Evolutionary conservation across 331 rosid genomes (phyloP), one percentile per base, ranked within the genome.

Genomic region (Quercus tomentella): DNA sequence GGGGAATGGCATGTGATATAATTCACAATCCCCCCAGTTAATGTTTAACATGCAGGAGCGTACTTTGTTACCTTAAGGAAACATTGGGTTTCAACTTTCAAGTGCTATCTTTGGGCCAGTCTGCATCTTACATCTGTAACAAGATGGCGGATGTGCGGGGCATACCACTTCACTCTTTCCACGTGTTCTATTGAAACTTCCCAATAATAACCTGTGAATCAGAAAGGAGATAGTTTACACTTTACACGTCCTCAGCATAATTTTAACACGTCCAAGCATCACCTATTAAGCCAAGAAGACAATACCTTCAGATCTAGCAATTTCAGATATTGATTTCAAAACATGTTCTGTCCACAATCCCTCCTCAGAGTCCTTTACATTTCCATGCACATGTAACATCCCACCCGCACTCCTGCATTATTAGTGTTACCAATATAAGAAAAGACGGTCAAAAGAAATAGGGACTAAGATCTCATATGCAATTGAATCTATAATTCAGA

Each of bases 141-240:
- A 30, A 91, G 92, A 65, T 96, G 98, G 49, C 98, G 98, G 76
- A 95, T 86, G 84, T 86, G 98, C 5, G 99, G 97, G 69, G 94
- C 98, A 43, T 93, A 96, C 99, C 94, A 96, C 82, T 96, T 96
- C 73, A 96, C 99, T 86, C 94, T 90, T 85, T 91, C 98, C 56
- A 90, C 84, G 55, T 95, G 94, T 76, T 88, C 94, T 49, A 95
- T 14, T 2, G 84, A 83, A 80, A 95, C 88, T 61, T 89, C 93
- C 98, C 99, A 95, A 70, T 85, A 77, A 77, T 81, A 85, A 69
- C 97, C 99, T 93, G 91, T 30, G 67, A 73, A 85, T 55, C 74
- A 77, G 11, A 54, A 22, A 26, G 25, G 28, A 8, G 65, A 4
- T 37, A 52, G 37, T 49, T 73, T 57, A 57, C 28, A 52, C 62